Evolutionary conservation across 352 stramenopile genomes (phyloP).

Genomic region (Globisporangium heterothallicum): DNA sequence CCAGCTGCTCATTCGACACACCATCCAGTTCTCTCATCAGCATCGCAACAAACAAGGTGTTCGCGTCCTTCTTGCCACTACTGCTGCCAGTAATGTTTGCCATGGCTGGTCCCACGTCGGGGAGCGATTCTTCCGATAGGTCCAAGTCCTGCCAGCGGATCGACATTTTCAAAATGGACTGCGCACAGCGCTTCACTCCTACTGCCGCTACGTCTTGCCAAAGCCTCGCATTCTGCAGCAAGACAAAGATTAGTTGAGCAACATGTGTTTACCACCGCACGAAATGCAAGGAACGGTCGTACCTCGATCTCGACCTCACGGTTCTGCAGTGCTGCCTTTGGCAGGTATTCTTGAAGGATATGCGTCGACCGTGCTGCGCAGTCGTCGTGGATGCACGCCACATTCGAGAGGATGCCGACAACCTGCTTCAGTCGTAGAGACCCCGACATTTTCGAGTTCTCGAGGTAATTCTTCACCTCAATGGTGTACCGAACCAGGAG

Average conservation of each 20-base stretch:
- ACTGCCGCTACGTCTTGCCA: slow-evolving; percentile 46
- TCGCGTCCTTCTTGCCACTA: not conserved
- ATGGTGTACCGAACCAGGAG: slow-evolving; percentile 56
- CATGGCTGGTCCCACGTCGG: slow-evolving; percentile 24
- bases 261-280: no score
- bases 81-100: slow-evolving; percentile 1
- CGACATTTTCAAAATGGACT: slow-evolving; percentile 67
- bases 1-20: slow-evolving; percentile 52
- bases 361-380: slow-evolving; percentile 12
- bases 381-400: slow-evolving; percentile 27
- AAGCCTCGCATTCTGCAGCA: slow-evolving; percentile 34
- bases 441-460: slow-evolving; percentile 55
- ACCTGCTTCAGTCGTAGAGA: slow-evolving; percentile 60
- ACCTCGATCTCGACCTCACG: slow-evolving; percentile 55
- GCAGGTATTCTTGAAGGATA: slow-evolving; percentile 12
- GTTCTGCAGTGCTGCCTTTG: slow-evolving; percentile 18
- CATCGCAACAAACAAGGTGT: slow-evolving; percentile 45
- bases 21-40: slow-evolving; percentile 47
- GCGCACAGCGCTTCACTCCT: slow-evolving; percentile 49
- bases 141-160: slow-evolving; percentile 64
- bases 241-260: no score
- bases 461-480: slow-evolving; percentile 57
- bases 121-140: slow-evolving; percentile 42
- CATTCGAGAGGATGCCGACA: slow-evolving; percentile 62
- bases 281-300: not conserved